A percentile compares a stretch with the other conserved stretches of the same genome.
phyloP scores from a whole-genome alignment of 1,139 yeast species.

The Sporopachydermia cereana region DNA sequence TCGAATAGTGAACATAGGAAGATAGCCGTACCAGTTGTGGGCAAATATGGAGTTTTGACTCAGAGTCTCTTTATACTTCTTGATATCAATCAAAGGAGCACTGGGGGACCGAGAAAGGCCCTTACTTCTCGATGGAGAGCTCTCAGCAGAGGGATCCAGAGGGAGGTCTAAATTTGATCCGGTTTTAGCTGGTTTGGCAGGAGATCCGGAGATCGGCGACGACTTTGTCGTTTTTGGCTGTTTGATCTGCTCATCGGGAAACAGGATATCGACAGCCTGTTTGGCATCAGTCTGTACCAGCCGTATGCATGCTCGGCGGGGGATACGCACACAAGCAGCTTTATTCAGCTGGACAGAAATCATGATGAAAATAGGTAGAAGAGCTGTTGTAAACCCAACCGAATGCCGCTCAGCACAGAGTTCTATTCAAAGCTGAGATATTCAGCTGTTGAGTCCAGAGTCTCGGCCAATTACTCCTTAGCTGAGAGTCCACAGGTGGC shows the following conservation, averaged over 20 bases:
- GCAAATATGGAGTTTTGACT: conserved; percentile 2
- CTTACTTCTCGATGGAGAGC: too few species aligned
- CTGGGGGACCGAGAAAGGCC: neutral
- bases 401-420: too few species aligned
- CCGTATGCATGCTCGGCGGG: too few species aligned
- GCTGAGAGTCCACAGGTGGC: too few species aligned
- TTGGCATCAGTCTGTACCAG: neutral
- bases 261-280: conserved; percentile 4
- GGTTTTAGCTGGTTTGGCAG: neutral
- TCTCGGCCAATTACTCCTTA: too few species aligned
- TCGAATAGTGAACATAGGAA: neutral
- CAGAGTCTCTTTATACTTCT: neutral
- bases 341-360: too few species aligned
- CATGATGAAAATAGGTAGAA: too few species aligned
- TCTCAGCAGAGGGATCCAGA: neutral
- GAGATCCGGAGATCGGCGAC: neutral
- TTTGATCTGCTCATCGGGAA: conserved; percentile 2
- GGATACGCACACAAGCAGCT: too few species aligned
- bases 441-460: too few species aligned
- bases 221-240: conserved; percentile 1
- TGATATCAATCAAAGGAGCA: neutral
- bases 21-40: conserved; percentile 4
- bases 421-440: too few species aligned
- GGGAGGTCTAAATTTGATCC: neutral
- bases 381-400: too few species aligned